Evolutionary conservation across 164 flowering plant genomes (phyloP), one percentile per base, ranked within the genome.

Genomic region (Sextonia rubra): DNA sequence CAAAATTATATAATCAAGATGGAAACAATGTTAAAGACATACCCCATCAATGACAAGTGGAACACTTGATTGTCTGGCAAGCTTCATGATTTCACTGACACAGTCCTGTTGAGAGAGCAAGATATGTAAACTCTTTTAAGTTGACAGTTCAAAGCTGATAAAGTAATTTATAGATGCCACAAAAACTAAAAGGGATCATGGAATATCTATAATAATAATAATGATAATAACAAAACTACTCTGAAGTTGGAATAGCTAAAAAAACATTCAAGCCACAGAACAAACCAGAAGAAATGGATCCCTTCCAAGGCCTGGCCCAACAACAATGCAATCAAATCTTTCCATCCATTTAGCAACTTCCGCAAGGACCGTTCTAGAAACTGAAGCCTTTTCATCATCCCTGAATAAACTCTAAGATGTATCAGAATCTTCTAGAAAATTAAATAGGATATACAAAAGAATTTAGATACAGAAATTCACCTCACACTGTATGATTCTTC

Each of bases 261-360:
- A 47, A 52, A 20, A 3, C 17, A 52, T 25, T 37, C 65, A 68
- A 60, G 76, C 27, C 55, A 61, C 5, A 73, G 47, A 71, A 30
- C 87, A 63, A 18, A 93, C 99, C 91, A 96, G 84, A 76, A 96
- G 92, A 84, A 90, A 96, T 25, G 93, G 94, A 76, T 96, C 99
- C 80, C 99, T 86, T 73, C 99, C 99, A 61, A 96, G 98, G 67
- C 98, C 99, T 55, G 98, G 99, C 70, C 99, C 99, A 72, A 96
- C 81, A 63, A 96, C 97, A 72, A 96, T 83, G 76, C 99, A 96
- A 80, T 96, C 98, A 82, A 96, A 93, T 84, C 99, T 86, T 80
- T 82, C 99, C 93, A 96, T 85, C 99, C 99, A 96, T 79, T 89
- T 93, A 62, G 83, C 87, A 80, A 96, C 84, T 77, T 96, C 99